Base-by-base conservation (phyloP, 2,329 filamentous ascomycete genomes). In the Arthrobotrys iridis region DNA sequence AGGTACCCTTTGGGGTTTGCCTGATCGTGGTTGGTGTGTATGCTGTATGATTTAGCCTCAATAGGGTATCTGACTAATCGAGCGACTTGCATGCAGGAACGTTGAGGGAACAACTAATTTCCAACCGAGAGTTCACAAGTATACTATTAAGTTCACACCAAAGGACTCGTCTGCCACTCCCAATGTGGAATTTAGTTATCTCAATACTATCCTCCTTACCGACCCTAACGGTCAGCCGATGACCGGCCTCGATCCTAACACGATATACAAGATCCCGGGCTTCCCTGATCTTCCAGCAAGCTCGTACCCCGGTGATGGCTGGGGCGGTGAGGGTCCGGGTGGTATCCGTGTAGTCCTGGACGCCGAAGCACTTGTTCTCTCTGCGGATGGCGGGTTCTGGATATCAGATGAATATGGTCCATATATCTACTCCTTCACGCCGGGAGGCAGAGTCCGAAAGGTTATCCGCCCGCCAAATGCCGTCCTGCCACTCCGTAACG, bases 391-490 rank as follows among this genome's bases (percentile, higher is more conserved):
- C 10, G 84, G 84, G 0, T 91, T 91, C 82, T 92, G 89, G 88
- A 83, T 91, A 40, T 86, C 84, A 5, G 90, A 92, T 79, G 90
- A 92, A 82, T 90, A 91, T 79, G 90, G 89, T 0, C 89, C 89
- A 0, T 91, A 89, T 78, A 83, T 91, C 20, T 92, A 91, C 83
- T 85, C 88, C 46, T 92, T 92, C 81, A 82, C 85, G 74, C 77
- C 81, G 2, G 79, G 80, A 0, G 90, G 90, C 35, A 84, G 83
- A 33, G 89, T 92, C 87, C 80, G 87, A 13, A 82, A 83, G 0
- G 89, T 89, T 0, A 88, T 92, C 71, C 85, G 86, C 11, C 89
- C 90, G 0, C 89, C 89, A 0, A 83, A 87, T 58, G 89, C 90
- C 0, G 84, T 88, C 75, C 84, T 92, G 28, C 90, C 90, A 0